These are phyloP conservation scores for Liquidambar formosana DNA, from an alignment of 164 flowering plant species.

Conservation along the genomic window DNA sequence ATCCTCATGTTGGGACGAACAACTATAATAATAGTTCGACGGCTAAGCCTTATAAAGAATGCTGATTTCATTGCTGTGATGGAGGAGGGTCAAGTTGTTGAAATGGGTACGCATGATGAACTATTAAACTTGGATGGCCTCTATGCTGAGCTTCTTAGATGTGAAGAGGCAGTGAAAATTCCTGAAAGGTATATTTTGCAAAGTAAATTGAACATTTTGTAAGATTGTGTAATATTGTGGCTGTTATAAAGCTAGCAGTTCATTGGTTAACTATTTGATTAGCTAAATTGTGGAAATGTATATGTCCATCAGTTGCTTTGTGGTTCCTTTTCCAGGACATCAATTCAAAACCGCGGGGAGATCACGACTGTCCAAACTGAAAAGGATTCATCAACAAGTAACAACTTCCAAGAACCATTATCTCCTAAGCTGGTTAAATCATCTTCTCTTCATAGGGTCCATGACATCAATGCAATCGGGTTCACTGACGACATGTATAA, in stretches of 20 bases:
- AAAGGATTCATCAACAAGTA: conserved; percentile 72
- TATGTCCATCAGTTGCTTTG: background rate
- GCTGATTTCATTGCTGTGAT: conserved; percentile 99
- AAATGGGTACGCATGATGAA: conserved; percentile 99
- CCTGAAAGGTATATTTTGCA: conserved; percentile 49
- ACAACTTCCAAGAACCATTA: conserved; percentile 74
- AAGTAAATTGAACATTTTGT: background rate
- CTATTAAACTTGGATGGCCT: conserved; percentile 68
- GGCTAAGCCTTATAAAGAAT: conserved; percentile 88
- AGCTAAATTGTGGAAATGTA: no score
- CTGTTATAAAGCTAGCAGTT: background rate
- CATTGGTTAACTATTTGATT: background rate
- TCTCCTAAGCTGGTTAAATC: conserved; percentile 88
- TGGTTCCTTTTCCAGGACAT: conserved; percentile 58
- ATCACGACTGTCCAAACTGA: conserved; percentile 75
- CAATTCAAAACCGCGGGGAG: conserved; percentile 65
- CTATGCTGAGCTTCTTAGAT: conserved; percentile 88
- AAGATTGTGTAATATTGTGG: background rate
- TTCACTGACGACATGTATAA: conserved; percentile 46
- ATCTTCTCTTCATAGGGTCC: conserved; percentile 83
- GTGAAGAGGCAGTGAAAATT: conserved; percentile 75
- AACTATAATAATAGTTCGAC: conserved; percentile 91
- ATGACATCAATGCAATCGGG: conserved; percentile 46
- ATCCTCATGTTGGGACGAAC: conserved; percentile 96
- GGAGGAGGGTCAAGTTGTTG: conserved; percentile 99